These are phyloP conservation scores for Apiospora aurea DNA, from an alignment of 2,329 filamentous ascomycete species.

Conservation along the genomic window DNA sequence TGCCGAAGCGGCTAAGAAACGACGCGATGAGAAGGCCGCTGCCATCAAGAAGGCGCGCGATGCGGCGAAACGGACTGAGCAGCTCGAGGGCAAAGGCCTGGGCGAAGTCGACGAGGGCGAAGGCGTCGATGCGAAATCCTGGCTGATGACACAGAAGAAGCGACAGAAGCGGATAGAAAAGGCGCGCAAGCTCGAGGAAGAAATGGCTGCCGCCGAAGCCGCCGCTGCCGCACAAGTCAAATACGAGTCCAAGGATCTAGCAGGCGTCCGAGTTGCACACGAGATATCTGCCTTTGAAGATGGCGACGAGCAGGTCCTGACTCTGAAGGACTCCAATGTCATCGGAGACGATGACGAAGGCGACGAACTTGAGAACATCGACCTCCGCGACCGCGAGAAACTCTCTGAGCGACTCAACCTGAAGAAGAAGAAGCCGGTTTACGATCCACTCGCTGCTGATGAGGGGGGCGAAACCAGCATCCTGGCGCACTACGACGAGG, in stretches of 20 bases:
- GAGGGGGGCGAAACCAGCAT: conserved; percentile 71
- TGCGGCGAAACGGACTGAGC: conserved; percentile 75
- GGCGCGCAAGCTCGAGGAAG: conserved; percentile 74
- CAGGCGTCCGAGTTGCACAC: conserved; percentile 91
- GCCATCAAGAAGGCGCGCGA: conserved; percentile 90
- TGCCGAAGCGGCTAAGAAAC: conserved; percentile 78
- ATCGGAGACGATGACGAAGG: conserved; percentile 80
- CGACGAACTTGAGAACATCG: conserved; percentile 85
- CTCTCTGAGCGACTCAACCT: conserved; percentile 78
- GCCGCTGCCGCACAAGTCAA: conserved; percentile 67
- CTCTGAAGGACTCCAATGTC: conserved; percentile 91
- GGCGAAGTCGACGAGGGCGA: conserved; percentile 75
- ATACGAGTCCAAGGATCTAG: conserved; percentile 86
- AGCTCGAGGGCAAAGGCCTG: conserved; percentile 82
- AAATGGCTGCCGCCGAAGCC: conserved; percentile 78
- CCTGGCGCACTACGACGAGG: conserved; percentile 92
- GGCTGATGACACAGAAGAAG: conserved; percentile 91
- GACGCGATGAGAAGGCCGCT: conserved; percentile 80
- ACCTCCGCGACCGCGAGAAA: conserved; percentile 75
- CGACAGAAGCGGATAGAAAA: conserved; percentile 89
- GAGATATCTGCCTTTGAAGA: conserved; percentile 83
- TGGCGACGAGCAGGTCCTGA: conserved; percentile 86
- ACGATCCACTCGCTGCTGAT: conserved; percentile 82
- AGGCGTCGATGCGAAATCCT: conserved; percentile 80
- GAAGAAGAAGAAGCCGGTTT: conserved; percentile 89